Percentiles rank a stretch among this genome's conserved stretches.
Evolutionary conservation across 2,329 filamentous ascomycete genomes (phyloP).

Genomic region (Microdochium nivale): DNA sequence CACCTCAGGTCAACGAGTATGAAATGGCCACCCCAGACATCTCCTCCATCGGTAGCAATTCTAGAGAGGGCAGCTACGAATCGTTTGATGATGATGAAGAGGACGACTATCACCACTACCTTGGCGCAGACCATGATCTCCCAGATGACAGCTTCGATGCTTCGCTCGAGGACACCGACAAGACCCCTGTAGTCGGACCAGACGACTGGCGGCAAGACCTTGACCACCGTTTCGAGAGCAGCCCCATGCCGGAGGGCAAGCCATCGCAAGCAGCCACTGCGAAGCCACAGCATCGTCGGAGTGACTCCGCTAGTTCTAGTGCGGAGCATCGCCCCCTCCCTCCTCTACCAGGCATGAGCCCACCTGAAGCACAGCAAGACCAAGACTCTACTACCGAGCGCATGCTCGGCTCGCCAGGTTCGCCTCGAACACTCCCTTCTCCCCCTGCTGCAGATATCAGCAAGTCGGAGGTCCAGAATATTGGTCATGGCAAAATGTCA

Average conservation of each 20-base stretch:
- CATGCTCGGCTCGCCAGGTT: constrained; percentile 53
- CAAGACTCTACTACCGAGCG: constrained; percentile 65
- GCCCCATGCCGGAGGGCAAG: constrained; percentile 52
- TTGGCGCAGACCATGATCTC: constrained; percentile 47
- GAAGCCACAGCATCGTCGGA: constrained; percentile 51
- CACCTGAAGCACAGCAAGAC: constrained; percentile 37
- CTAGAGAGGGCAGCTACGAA: constrained; percentile 88
- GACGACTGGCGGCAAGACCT: constrained; percentile 86
- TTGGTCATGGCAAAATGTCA: constrained; percentile 68
- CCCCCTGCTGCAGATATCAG: constrained; percentile 62
- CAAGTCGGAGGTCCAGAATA: constrained; percentile 71
- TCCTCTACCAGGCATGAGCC: constrained; percentile 63
- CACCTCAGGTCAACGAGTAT: constrained; percentile 93
- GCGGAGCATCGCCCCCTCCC: constrained; percentile 78
- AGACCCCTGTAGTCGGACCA: constrained; percentile 94
- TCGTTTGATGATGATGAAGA: constrained; percentile 70
- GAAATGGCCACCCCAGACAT: constrained; percentile 95
- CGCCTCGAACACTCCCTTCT: constrained; percentile 61
- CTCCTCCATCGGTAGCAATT: constrained; percentile 84
- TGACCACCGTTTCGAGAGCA: constrained; percentile 64
- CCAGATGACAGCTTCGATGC: constrained; percentile 91
- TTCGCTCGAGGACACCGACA: constrained; percentile 89
- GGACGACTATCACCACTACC: constrained; percentile 49
- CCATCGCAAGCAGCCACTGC: constrained; percentile 34
- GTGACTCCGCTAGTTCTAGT: constrained; percentile 69